Evolutionary conservation across 1,284 basidiomycete species (phyloP), one percentile per base, ranked within the genome.

Genomic region (Athelia psychrophila): DNA sequence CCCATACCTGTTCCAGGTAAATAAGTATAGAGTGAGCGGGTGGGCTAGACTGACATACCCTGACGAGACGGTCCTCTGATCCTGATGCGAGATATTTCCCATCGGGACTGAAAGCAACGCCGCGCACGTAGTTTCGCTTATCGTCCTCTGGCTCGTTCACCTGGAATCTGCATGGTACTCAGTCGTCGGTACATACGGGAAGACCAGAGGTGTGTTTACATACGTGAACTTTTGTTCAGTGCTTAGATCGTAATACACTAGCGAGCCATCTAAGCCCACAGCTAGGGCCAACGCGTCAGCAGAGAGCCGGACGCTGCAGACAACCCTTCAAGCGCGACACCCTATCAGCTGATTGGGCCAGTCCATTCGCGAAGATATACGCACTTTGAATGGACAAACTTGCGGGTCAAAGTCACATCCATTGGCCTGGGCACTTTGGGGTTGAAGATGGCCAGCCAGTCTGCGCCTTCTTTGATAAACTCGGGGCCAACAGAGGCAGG

Each of bases 361-460:
- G 12, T 5, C 20, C 13, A 51, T 27, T 15, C 32, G 27, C 23
- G 20, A 40, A 50, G 47, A 44, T 10, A 50, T n/a, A 59, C 69
- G 35, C 27, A 72, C 70, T 59, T 60, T 8, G 60, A 51, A 48
- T 68, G 69, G 49, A 55, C 25, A 56, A 61, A 60, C 44, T 50
- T 52, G n/a, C 52, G 50, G 24, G 46, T 50, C 48, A 64, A 59
- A 48, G 66, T 66, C 42, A 70, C 61, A 49, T 71, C 67, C 70
- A 72, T 68, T 54, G 69, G 70, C 52, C 67, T 65, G 5, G 51
- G 64, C 16, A 60, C 67, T 30, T 60, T 57, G 44, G 69, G 59
- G 54, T 72, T 69, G 54, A 69, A 69, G 30, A 71, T 65, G 36
- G 64, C 68, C 1, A 70, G 52, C 67, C 70, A 69, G 2, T 70